Evolutionary conservation across 768 basidiomycete genomes (phyloP), one percentile per base, ranked within the genome.

Genomic region (Royoungia palumana): DNA sequence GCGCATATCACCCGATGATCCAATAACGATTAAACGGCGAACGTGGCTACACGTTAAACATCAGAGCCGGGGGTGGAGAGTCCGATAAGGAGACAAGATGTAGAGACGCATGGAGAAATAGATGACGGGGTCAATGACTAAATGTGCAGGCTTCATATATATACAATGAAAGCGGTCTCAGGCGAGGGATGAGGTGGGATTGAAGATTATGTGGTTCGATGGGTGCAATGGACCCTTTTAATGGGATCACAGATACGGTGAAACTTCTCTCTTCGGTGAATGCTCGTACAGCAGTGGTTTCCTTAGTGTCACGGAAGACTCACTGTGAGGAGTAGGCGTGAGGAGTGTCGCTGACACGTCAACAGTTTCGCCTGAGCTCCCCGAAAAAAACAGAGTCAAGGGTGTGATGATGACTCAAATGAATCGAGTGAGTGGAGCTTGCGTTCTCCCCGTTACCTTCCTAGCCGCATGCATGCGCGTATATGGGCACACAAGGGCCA

Each of bases 341-440:
- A 21, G 30, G 34, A 27, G 27, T 7, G 44, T 28, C 35, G 35
- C 32, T 39, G 41, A 28, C 38, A 35, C 5, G 28, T 43, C 42
- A 20, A 32, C 27, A 24, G 39, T 14, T 40, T 42, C 19, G 39
- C 41, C 43, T 40, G 10, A 19, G 32, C 22, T 40, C 21, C 28
- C 44, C 38, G 35, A 11, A 39, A 17, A 17, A 25, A 21, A 24
- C 24, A 27, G 22, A 24, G 27, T 14, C 16, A n/a, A 22, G 46
- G 35, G 40, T 10, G 44, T 25, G 44, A 43, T 35, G 22, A 38
- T 21, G 42, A 44, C 30, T 24, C 24, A 1, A 37, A 44, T 47
- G 54, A 39, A 17, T 46, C 21, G 41, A 53, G 37, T 22, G 48
- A 50, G 44, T 35, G 43, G 41, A 25, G 28, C 35, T 34, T 48